Conservation (phyloP, 1,284 basidiomycete genomes). For the Neolentinus lepideus region DNA sequence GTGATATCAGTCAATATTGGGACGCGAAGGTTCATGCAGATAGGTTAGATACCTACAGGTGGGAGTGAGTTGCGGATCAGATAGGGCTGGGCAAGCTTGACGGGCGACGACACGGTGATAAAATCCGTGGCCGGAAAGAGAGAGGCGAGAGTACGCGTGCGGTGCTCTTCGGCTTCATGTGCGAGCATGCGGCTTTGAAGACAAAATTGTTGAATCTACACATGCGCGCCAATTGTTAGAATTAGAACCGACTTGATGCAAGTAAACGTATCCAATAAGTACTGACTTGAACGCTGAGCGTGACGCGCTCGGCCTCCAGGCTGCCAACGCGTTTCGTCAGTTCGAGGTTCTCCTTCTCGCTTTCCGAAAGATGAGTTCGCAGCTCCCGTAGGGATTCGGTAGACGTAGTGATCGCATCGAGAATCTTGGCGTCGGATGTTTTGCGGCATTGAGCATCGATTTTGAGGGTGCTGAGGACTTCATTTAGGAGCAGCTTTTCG, state of each 20-base stretch:
- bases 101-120: too few relatives aligned
- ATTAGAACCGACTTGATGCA: background rate
- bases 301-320: constrained; percentile 3
- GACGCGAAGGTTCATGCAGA: too few relatives aligned
- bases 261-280: background rate
- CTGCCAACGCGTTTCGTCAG: constrained; percentile 2
- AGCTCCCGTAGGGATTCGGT: background rate
- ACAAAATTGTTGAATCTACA: constrained; percentile 7
- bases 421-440: background rate
- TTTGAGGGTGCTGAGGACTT: background rate
- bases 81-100: too few relatives aligned
- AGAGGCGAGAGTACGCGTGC: constrained; percentile 5
- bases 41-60: background rate
- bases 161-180: constrained; percentile 11
- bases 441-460: background rate
- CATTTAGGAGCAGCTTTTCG: background rate
- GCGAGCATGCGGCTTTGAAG: constrained; percentile 13
- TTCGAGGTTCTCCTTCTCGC: constrained; percentile 2
- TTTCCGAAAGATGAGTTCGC: background rate
- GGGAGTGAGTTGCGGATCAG: background rate
- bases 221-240: background rate
- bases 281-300: background rate
- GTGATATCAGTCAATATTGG: background rate
- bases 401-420: too few relatives aligned
- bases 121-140: too few relatives aligned